Evolutionary conservation across 1,139 yeast genomes (phyloP).

Genomic region (Protomyces macrosporus): DNA sequence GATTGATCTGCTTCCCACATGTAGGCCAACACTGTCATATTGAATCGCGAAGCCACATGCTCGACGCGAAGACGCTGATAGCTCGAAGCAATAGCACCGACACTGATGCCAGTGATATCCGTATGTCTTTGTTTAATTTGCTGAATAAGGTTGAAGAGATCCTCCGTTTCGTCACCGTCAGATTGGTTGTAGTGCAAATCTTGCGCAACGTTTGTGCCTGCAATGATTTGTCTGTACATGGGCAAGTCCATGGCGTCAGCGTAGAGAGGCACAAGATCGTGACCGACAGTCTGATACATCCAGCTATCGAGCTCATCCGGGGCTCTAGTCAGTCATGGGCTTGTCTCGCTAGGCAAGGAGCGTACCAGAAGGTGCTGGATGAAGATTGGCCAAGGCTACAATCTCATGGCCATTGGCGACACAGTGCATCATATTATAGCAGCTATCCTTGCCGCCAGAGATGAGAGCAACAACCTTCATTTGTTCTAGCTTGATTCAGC

Average conservation of each 20-base stretch:
- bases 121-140: conserved; percentile 49
- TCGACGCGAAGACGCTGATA: conserved; percentile 93
- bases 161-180: conserved; percentile 78
- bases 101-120: conserved; percentile 77
- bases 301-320: conserved; percentile 75
- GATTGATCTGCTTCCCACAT: conserved; percentile 86
- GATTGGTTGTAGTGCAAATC: conserved; percentile 62
- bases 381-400: conserved; percentile 74
- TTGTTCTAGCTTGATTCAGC: neutral
- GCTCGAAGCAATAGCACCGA: conserved; percentile 90
- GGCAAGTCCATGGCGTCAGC: conserved; percentile 73
- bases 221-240: conserved; percentile 62
- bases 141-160: conserved; percentile 52
- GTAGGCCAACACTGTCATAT: conserved; percentile 63
- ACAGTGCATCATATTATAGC: conserved; percentile 82
- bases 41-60: conserved; percentile 71
- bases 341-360: neutral
- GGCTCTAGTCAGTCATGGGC: conserved; percentile 33
- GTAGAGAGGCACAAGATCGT: conserved; percentile 63
- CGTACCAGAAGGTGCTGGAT: conserved; percentile 50
- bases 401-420: conserved; percentile 75
- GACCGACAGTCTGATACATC: conserved; percentile 99
- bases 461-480: conserved; percentile 92
- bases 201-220: conserved; percentile 60
- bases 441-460: conserved; percentile 95